Evolutionary conservation across 1,139 yeast species (phyloP), one percentile per base, ranked within the genome.

Genomic region (Yamadazyma kanchanaburiensis): DNA sequence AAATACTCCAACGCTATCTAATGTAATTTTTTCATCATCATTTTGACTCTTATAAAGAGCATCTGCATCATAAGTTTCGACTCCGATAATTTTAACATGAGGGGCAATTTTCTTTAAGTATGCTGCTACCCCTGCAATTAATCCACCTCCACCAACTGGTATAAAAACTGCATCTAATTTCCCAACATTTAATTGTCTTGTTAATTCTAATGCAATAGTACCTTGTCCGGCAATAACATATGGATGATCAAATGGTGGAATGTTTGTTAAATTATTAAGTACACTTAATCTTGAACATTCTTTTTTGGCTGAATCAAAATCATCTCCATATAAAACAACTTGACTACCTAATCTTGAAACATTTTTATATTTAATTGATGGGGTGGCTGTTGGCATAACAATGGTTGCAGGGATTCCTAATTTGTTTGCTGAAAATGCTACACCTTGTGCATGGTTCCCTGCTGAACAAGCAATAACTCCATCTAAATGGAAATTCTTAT

Each of bases 221-320:
- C 97, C 99, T 60, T 91, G 99, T 19, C 99, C 99, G n/a, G 99
- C 98, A 58, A 91, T 87, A 42, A 94, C 96, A 47, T 82, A 87
- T 2, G 99, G 99, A 53, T 91, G 96, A 53, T 91, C 94, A 53
- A 91, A 91, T 1, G 99, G 99, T 9, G 98, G 98, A 26, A 91
- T 85, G 48, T 88, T 83, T 8, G 94, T 81, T 46, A 86, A 68
- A 15, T 87, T 89, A 39, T 87, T 74, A 46, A 79, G 75, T 16
- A 64, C 60, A 21, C 83, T 64, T 35, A 91, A 61, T 35, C 95
- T 66, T 2, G 73, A 72, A 58, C 98, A 91, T 56, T 91, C 97
- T 14, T 69, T 75, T 56, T 91, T 91, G 12, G 98, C 96, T 12
- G 86, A 70, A 53, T 91, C 98, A 50, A 91, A 91, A 50, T 88